These are phyloP conservation scores for Bathelium albidoporum DNA, from an alignment of 495 filamentous ascomycete species.

Conservation along the genomic window DNA sequence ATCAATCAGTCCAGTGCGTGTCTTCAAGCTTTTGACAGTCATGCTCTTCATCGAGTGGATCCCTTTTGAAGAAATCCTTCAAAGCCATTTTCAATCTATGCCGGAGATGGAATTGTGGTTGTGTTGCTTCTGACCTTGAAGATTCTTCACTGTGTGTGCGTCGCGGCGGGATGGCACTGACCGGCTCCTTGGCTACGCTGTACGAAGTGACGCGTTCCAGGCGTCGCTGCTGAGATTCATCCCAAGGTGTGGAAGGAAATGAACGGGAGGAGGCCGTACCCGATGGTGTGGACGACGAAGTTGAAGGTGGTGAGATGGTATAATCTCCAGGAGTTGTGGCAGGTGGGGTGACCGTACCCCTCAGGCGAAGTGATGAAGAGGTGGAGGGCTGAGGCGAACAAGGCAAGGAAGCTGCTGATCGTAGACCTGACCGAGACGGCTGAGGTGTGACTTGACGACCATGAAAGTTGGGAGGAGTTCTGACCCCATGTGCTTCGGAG, in stretches of 20 bases:
- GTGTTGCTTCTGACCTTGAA: background rate
- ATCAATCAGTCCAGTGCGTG: background rate
- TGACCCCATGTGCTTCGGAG: background rate
- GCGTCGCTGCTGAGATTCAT: background rate
- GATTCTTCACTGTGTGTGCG: background rate
- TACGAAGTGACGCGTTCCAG: background rate
- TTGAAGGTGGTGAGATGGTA: background rate
- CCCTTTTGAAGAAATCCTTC: background rate
- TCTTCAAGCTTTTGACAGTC: background rate
- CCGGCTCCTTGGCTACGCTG: background rate
- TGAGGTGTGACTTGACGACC: slow-evolving; percentile 1
- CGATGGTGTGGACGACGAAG: background rate
- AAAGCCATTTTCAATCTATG: background rate
- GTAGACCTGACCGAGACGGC: background rate
- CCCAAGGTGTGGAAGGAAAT: background rate
- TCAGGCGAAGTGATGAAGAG: background rate
- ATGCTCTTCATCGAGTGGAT: background rate
- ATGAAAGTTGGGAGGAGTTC: background rate
- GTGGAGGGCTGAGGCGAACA: background rate
- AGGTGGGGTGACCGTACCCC: background rate
- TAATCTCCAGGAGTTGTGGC: background rate
- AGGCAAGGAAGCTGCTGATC: background rate
- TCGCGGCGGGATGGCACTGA: background rate
- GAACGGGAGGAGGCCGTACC: background rate
- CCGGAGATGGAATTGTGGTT: background rate